Base-by-base conservation (phyloP, 2,329 filamentous ascomycete species). In the Fusarium azukiicola region DNA sequence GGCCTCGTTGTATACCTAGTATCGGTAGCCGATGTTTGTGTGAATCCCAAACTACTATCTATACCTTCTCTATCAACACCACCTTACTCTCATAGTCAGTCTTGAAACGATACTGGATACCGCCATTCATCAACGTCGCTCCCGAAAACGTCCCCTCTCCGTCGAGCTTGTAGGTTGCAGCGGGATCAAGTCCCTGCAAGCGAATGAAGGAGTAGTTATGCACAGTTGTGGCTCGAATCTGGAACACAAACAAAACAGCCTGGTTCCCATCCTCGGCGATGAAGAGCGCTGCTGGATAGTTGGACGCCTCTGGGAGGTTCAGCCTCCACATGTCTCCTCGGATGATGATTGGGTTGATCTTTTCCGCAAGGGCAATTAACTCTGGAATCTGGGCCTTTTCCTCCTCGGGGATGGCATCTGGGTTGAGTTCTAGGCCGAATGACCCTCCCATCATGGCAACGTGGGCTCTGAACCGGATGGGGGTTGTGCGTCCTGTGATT, bases 371-470 rank as follows among this genome's bases (percentile, higher is more conserved):
- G 0, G 84, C 86, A 73, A 95, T 91, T 3, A 95, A 86, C 0
- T 81, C 87, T 0, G 93, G 93, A 1, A 95, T 88, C 42, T 88
- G 87, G 1, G 86, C 88, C 63, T 86, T 88, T n/a, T 95, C 93
- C 17, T 90, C 90, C 0, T 87, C 87, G 0, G 85, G 84, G 10
- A 94, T 89, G 12, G 90, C 87, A 0, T 85, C 86, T 0, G 93
- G 94, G 80, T 94, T 89, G 12, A 95, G 89, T 82, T 95, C 93
- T 16, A 95, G 89, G 0, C 94, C 94, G 78, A 95, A 95, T 0
- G 92, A 94, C 4, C 93, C 93, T 71, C 94, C 94, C 93, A 95
- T 95, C 88, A 94, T 93, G 10, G 94, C 94, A 1, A 95, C 93
- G 71, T 95, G 93, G 0, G 91, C 93, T 46, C 94, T 92, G 87